Evolutionary conservation across 257 asterid species (phyloP).

Genomic region (Petrea volubilis): DNA sequence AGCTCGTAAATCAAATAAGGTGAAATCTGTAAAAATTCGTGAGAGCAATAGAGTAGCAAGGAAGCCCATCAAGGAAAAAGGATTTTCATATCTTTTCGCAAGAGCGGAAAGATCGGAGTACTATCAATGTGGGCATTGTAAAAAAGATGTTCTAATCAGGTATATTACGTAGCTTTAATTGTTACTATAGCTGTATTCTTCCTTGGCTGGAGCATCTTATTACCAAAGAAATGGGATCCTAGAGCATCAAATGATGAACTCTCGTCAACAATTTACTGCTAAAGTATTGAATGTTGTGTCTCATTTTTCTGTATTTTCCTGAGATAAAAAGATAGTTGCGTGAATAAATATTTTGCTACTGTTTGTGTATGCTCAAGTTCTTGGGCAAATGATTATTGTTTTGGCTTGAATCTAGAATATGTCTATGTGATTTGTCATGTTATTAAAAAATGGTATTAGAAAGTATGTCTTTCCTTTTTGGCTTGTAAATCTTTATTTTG

Average conservation of each 20-base stretch:
- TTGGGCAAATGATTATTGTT: slow-evolving; percentile 1
- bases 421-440: neutral
- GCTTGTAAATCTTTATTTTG: neutral
- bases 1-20: slow-evolving; percentile 70
- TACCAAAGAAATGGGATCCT: slow-evolving; percentile 14
- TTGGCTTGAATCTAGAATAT: slow-evolving; percentile 4
- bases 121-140: slow-evolving; percentile 75
- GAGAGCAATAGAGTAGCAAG: slow-evolving; percentile 34
- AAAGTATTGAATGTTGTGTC: neutral
- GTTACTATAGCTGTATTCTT: slow-evolving; percentile 9
- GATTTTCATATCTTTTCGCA: slow-evolving; percentile 75
- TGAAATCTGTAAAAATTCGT: slow-evolving; percentile 41
- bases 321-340: slow-evolving; percentile 19
- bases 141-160: slow-evolving; percentile 76
- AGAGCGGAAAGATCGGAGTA: slow-evolving; percentile 64
- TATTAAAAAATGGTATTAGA: neutral
- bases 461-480: neutral
- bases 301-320: slow-evolving; percentile 1
- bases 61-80: slow-evolving; percentile 54
- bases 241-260: slow-evolving; percentile 10
- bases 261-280: neutral
- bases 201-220: slow-evolving; percentile 3
- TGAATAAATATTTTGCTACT: neutral
- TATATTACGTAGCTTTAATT: slow-evolving; percentile 40
- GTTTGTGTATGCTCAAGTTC: neutral